Evolutionary conservation across 108 stramenopile genomes (phyloP).

Genomic region (Cyclotella atomus): DNA sequence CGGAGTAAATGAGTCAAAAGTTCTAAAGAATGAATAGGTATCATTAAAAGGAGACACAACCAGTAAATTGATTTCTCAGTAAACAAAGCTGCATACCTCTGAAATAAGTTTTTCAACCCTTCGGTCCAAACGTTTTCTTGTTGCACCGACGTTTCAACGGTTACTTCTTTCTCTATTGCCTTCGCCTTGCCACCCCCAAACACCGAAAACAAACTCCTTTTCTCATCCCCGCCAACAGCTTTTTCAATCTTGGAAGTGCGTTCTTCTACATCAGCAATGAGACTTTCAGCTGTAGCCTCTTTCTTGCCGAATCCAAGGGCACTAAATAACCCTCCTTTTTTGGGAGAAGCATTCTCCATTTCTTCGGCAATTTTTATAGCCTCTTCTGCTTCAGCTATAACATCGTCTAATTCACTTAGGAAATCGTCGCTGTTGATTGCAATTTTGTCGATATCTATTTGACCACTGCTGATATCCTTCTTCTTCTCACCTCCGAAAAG

Average conservation of each 20-base stretch:
- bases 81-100: too few relatives aligned
- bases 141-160: neutral
- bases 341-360: conserved; percentile 30
- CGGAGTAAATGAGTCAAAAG: conserved; percentile 31
- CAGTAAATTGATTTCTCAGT: too few relatives aligned
- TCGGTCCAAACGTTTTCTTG: conserved; percentile 44
- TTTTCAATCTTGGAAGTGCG: conserved; percentile 22
- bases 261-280: conserved; percentile 36
- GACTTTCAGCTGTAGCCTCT: conserved; percentile 20
- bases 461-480: neutral
- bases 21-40: conserved; percentile 10
- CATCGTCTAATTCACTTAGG: conserved; percentile 34
- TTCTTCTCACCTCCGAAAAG: conserved; percentile 5
- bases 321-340: conserved; percentile 18
- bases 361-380: conserved; percentile 50
- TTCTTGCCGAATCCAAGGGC: conserved; percentile 23
- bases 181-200: conserved; percentile 13
- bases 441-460: conserved; percentile 5
- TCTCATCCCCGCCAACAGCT: conserved; percentile 2
- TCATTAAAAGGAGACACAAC: too few relatives aligned
- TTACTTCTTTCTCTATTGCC: neutral
- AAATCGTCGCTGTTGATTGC: conserved; percentile 31
- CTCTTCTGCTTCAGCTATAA: conserved; percentile 50
- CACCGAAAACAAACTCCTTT: conserved; percentile 17
- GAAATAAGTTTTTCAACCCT: conserved; percentile 43